Evolutionary conservation across 768 basidiomycete species (phyloP).

Genomic region (Russula lepida): DNA sequence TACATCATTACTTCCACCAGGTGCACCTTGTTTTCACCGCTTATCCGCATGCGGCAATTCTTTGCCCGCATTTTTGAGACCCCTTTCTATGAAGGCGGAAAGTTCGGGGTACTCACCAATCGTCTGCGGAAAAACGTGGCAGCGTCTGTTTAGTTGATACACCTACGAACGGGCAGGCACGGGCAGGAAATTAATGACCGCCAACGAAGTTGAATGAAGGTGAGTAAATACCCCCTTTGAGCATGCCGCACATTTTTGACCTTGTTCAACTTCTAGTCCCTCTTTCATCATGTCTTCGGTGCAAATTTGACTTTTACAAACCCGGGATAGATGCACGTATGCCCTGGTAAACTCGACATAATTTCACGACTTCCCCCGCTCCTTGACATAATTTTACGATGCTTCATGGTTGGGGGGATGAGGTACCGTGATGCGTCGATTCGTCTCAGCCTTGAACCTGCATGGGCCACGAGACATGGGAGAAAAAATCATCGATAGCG

Average conservation of each 20-base stretch:
- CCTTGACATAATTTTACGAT: background rate
- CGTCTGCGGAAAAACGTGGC: background rate
- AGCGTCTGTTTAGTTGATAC: background rate
- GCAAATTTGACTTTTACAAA: too few relatives aligned
- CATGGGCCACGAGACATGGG: background rate
- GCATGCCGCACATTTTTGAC: background rate
- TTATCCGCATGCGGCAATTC: background rate
- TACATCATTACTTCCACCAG: background rate
- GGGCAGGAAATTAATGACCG: background rate
- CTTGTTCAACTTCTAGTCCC: background rate
- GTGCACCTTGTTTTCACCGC: background rate
- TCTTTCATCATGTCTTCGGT: background rate
- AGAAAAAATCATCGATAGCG: background rate
- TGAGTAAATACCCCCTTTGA: background rate
- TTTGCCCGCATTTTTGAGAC: background rate
- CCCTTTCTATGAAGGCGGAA: background rate
- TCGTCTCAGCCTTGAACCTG: background rate
- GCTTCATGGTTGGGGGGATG: background rate
- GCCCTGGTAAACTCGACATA: background rate
- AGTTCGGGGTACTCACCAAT: background rate
- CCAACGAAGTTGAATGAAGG: background rate
- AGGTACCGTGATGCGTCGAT: background rate
- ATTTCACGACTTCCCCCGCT: background rate
- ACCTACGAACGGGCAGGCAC: background rate
- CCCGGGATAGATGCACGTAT: background rate